phyloP scores from a whole-genome alignment of 345 rosid species.

The Eucalyptus viminalis region DNA sequence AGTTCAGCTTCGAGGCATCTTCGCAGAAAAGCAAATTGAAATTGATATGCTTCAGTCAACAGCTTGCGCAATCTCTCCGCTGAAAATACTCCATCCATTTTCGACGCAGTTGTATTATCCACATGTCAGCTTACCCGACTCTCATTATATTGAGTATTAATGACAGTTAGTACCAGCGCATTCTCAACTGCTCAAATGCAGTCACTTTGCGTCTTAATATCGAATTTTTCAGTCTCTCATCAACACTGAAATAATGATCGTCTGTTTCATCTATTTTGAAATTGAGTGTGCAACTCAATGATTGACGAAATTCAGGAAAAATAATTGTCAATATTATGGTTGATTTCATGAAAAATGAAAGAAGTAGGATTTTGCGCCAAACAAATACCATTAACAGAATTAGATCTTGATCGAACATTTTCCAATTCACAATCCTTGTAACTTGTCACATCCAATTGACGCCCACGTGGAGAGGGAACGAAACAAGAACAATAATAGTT shows the following conservation, averaged over 20 bases:
- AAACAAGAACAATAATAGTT: no score
- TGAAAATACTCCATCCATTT: no score
- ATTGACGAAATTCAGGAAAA: background rate
- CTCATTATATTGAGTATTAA: background rate
- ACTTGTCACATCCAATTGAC: no score
- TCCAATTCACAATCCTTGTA: no score
- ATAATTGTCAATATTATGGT: background rate
- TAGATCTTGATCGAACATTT: background rate
- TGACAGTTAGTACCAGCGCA: background rate
- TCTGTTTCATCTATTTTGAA: background rate
- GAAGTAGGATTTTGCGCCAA: background rate
- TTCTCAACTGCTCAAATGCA: background rate
- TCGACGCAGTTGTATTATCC: background rate
- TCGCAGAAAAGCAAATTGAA: background rate
- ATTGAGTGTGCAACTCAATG: background rate
- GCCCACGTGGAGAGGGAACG: no score
- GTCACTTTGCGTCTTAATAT: background rate
- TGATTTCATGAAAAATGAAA: background rate
- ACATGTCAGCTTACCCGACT: background rate
- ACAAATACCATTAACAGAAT: background rate
- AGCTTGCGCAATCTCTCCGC: background rate
- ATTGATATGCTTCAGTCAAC: background rate
- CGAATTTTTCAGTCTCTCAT: no score
- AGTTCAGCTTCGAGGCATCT: background rate
- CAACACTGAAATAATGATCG: background rate